A percentile compares a stretch with the other conserved stretches of the same genome.
Evolutionary conservation across 345 rosid genomes (phyloP).

Genomic region (Ricinus communis): DNA sequence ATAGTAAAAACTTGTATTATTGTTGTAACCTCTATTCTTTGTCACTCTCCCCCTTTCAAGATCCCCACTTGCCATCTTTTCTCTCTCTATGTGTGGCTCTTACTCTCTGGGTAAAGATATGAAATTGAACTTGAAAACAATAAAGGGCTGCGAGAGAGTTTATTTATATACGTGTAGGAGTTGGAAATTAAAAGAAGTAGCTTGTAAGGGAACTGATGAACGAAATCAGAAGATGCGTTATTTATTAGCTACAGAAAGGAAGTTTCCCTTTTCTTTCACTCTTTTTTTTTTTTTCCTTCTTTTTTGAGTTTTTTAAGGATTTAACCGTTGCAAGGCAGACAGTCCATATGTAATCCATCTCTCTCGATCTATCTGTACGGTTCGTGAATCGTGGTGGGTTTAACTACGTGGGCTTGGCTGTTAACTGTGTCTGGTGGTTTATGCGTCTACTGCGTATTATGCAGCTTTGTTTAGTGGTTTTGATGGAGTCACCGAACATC

Average conservation of each 20-base stretch:
- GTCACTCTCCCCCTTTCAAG: slow-evolving; percentile 67
- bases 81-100: background rate
- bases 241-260: background rate
- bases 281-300: background rate
- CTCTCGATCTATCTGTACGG: background rate
- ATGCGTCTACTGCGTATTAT: background rate
- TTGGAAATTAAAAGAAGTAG: slow-evolving; percentile 7
- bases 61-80: slow-evolving; percentile 59
- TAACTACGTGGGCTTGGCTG: background rate
- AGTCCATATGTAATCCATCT: background rate
- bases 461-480: background rate
- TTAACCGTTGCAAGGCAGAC: background rate
- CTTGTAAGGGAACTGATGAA: slow-evolving; percentile 16
- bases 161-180: background rate
- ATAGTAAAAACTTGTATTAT: slow-evolving; percentile 29
- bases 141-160: too few relatives aligned
- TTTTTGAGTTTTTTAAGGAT: background rate
- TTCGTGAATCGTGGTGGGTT: background rate
- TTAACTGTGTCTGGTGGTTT: background rate
- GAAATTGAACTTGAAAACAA: too few relatives aligned
- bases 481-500: background rate
- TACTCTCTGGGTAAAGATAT: too few relatives aligned
- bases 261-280: background rate
- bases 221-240: background rate
- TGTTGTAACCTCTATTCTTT: slow-evolving; percentile 28